Conservation (phyloP, 495 filamentous ascomycete species). For the Daldinia concentrica region DNA sequence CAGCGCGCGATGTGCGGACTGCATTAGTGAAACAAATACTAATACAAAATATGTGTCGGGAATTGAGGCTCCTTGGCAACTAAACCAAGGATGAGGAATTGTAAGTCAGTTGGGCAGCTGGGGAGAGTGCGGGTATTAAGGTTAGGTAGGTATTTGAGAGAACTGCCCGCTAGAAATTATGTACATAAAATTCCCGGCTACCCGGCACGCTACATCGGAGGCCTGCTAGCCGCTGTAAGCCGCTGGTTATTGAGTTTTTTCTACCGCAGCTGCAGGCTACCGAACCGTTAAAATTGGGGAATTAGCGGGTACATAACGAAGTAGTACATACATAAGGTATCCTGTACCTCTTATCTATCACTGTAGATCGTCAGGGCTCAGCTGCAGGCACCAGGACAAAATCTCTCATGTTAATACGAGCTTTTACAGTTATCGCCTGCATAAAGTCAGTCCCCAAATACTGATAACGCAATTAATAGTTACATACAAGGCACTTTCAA, state of each 20-base stretch:
- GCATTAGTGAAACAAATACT: conserved; percentile 36
- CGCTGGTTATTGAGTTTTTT: neutral
- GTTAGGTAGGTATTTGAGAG: neutral
- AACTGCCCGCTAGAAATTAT: neutral
- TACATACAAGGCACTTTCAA: too few relatives aligned
- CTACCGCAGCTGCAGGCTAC: neutral
- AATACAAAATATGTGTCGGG: conserved; percentile 28
- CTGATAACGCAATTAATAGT: too few relatives aligned
- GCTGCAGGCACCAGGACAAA: neutral
- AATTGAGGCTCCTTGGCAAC: conserved; percentile 11
- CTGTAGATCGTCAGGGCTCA: neutral
- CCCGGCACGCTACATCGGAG: conserved; percentile 9
- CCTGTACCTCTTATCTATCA: neutral
- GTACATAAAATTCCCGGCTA: conserved; percentile 11
- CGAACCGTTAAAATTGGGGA: neutral
- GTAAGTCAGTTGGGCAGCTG: neutral
- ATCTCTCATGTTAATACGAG: too few relatives aligned
- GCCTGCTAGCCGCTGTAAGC: conserved; percentile 3
- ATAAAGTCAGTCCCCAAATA: too few relatives aligned
- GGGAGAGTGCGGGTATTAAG: neutral
- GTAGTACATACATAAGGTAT: neutral
- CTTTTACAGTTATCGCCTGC: too few relatives aligned
- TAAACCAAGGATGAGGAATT: neutral
- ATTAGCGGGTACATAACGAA: neutral
- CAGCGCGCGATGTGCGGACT: conserved; percentile 3